These are phyloP conservation scores for Berberis thunbergii DNA, from an alignment of 164 flowering plant genomes.

Conservation along the genomic window DNA sequence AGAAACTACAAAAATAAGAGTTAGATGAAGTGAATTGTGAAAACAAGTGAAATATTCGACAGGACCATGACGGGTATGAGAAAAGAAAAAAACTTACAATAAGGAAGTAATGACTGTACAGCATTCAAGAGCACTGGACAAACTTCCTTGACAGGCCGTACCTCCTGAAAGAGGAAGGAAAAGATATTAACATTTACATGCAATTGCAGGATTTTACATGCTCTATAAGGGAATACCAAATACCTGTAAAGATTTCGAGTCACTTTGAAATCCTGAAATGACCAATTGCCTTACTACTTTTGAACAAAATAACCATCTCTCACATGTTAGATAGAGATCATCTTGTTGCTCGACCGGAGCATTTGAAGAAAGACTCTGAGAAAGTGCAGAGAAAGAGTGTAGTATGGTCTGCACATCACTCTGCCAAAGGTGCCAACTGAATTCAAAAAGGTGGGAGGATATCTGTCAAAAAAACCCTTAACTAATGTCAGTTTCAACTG, in stretches of 20 bases:
- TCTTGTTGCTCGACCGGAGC: conserved; percentile 47
- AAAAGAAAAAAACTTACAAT: conserved; percentile 42
- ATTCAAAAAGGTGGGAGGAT: conserved; percentile 75
- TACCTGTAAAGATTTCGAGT: conserved; percentile 80
- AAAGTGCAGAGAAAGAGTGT: conserved; percentile 48
- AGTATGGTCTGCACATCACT: conserved; percentile 68
- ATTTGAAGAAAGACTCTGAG: conserved; percentile 32
- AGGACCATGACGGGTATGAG: too few relatives aligned
- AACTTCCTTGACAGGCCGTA: conserved; percentile 80
- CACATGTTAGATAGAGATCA: conserved; percentile 63
- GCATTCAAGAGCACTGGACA: conserved; percentile 73
- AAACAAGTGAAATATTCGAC: too few relatives aligned
- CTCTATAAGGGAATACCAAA: too few relatives aligned
- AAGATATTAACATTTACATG: too few relatives aligned
- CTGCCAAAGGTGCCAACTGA: conserved; percentile 91
- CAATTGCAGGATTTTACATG: too few relatives aligned
- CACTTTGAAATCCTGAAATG: conserved; percentile 77
- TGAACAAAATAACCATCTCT: conserved; percentile 86
- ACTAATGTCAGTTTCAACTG: not conserved
- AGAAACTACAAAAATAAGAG: too few relatives aligned
- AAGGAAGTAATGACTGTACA: conserved; percentile 71
- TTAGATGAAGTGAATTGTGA: too few relatives aligned
- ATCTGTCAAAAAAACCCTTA: conserved; percentile 48
- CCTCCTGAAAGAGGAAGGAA: conserved; percentile 41
- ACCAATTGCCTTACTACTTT: conserved; percentile 71